Base-by-base conservation (phyloP, 163 green algal species). In the Scenedesmus sp. region DNA sequence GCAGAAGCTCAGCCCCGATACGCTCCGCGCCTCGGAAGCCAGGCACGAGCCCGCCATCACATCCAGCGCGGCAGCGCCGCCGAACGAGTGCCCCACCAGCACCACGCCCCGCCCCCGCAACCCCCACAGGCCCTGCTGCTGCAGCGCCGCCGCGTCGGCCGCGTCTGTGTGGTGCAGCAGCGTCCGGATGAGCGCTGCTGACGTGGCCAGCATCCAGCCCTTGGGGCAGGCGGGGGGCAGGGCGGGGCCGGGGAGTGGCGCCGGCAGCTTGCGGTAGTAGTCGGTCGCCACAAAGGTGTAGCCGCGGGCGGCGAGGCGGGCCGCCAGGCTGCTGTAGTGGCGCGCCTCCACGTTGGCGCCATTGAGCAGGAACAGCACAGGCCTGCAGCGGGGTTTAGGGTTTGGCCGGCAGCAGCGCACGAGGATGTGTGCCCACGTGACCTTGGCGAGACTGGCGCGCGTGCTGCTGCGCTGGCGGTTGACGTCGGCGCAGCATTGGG, bases 281-380 rank as follows among this genome's bases (percentile, higher is more conserved):
- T 90, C 72, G 33, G 86, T 76, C 3, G 46, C 72, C n/a, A 90
- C 51, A 53, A 90, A 84, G 12, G 51, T 83, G 49, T 90, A 86
- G 37, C 86, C 86, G 20, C 46, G 42, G 2, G 59, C 37, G 20
- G 80, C 80, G 1, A 90, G 72, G n/a, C 44, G 72, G 16, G 18
- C 9, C 5, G 86, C 86, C 13, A 90, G 2, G 10, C 20, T 65
- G 72, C 72, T 76, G 44, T 90, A 90, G 70, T 90, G 70, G 13
- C 16, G 26, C 1, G 86, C 24, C 35, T 90, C 86, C 5, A 90
- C 86, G 20, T 90, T 90, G 72, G 86, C 86, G 9, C 86, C 86
- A 40, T 90, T 90, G 24, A 90, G 43, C 33, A 90, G 37, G 40
- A 90, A 85, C n/a, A 90, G n/a, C 30, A 90, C 15, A 3, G 86